Percentiles rank a stretch among this genome's conserved stretches.
Conservation (phyloP, 73 alveolate genomes). For the Paramecium tetraurelia region DNA sequence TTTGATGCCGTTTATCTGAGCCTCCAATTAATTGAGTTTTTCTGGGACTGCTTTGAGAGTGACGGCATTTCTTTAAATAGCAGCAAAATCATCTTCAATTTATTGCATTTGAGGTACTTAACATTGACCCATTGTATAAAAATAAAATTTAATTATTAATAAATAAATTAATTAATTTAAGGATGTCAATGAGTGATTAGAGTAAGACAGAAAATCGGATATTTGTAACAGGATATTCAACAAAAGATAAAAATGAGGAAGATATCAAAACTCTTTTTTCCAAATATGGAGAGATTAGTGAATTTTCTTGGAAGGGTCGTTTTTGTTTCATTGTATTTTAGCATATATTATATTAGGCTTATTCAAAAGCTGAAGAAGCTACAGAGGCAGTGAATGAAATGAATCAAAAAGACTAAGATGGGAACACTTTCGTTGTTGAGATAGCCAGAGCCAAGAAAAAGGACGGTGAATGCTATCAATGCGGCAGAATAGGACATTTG, state of each 20-base stretch:
- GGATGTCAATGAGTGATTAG: background rate
- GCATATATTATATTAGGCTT: background rate
- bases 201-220: conserved; percentile 14
- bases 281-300: conserved; percentile 13
- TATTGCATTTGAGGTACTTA: conserved; percentile 4
- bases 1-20: background rate
- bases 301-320: conserved; percentile 50
- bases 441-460: conserved; percentile 40
- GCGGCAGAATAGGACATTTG: conserved; percentile 36
- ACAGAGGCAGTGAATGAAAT: conserved; percentile 41
- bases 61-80: background rate
- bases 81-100: conserved; percentile 14
- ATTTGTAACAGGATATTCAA: conserved; percentile 16
- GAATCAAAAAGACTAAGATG: conserved; percentile 1
- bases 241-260: background rate
- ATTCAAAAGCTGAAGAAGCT: conserved; percentile 32
- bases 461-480: conserved; percentile 30
- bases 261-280: conserved; percentile 4
- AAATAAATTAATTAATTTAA: conserved; percentile 1
- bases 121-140: background rate
- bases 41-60: conserved; percentile 13
- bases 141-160: background rate
- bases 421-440: background rate
- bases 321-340: conserved; percentile 26
- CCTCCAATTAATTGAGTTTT: background rate